phyloP scores from a whole-genome alignment of 2,329 filamentous ascomycete species.

The Phialemoniopsis sp. region DNA sequence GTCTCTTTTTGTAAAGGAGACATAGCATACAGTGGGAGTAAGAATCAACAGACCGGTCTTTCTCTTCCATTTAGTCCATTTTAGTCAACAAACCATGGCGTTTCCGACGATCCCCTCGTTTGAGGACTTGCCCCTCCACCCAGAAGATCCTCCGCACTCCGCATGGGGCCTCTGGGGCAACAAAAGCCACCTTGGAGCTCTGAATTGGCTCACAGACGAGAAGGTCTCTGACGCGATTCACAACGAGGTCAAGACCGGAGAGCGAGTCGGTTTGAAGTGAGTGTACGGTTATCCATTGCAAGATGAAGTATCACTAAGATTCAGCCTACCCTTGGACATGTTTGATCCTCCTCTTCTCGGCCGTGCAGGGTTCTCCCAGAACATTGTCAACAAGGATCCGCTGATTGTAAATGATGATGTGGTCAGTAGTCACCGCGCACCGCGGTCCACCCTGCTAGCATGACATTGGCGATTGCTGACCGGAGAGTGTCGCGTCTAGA shows the following conservation, averaged over 20 bases:
- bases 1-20: too few species aligned
- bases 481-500: too few species aligned
- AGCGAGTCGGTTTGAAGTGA: constrained; percentile 33
- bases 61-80: too few species aligned
- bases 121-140: constrained; percentile 30
- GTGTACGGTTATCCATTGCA: too few species aligned
- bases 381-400: constrained; percentile 16
- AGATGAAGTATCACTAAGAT: too few species aligned
- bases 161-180: constrained; percentile 39
- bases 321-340: neutral
- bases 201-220: constrained; percentile 39
- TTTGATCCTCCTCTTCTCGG: neutral
- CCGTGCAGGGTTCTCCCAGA: constrained; percentile 9
- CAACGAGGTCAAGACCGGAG: constrained; percentile 33
- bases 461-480: too few species aligned
- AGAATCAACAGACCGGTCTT: too few species aligned
- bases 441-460: too few species aligned
- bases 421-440: too few species aligned
- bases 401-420: constrained; percentile 9
- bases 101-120: too few species aligned
- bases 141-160: constrained; percentile 32
- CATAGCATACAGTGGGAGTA: too few species aligned
- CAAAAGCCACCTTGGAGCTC: constrained; percentile 34
- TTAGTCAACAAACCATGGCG: too few species aligned
- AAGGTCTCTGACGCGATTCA: constrained; percentile 31